phyloP scores from a whole-genome alignment of 495 filamentous ascomycete genomes.

The Penicillium cinerascens region DNA sequence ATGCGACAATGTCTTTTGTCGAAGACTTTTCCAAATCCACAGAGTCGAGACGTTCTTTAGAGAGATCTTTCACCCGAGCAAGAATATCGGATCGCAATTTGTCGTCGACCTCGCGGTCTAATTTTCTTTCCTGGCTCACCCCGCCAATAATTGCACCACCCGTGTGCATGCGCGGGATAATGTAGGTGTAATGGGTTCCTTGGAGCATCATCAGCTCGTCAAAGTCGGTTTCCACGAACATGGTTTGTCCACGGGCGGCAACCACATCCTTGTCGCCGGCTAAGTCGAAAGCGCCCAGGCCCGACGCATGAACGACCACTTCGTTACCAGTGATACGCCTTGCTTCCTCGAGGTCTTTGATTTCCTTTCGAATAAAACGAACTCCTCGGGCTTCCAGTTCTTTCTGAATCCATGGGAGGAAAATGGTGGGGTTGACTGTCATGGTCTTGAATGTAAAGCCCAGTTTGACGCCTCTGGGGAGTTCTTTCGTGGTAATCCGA shows the following conservation, averaged over 20 bases:
- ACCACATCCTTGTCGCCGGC: constrained; percentile 12
- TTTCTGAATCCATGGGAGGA: constrained; percentile 16
- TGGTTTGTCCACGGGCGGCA: constrained; percentile 17
- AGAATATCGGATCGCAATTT: constrained; percentile 13
- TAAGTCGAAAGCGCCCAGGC: constrained; percentile 8
- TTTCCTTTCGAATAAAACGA: constrained; percentile 5
- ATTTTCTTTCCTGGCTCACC: constrained; percentile 11
- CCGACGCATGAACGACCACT: constrained; percentile 14
- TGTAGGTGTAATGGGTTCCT: constrained; percentile 18
- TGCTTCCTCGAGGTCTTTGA: constrained; percentile 9
- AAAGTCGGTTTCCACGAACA: constrained; percentile 14
- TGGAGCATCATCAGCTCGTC: constrained; percentile 13
- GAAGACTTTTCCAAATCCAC: constrained; percentile 3
- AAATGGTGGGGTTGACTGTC: constrained; percentile 11
- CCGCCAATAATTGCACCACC: constrained; percentile 16
- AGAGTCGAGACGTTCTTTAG: neutral
- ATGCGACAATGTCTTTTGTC: constrained; percentile 11
- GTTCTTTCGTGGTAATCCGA: neutral
- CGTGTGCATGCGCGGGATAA: constrained; percentile 16
- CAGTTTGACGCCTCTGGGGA: constrained; percentile 5
- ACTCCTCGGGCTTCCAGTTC: constrained; percentile 8
- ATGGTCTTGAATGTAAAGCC: constrained; percentile 15
- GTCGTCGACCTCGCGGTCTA: constrained; percentile 8
- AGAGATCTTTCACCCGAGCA: constrained; percentile 2
- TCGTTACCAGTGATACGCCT: constrained; percentile 1